Evolutionary conservation across 768 basidiomycete species (phyloP).

Genomic region (Mycena haematopus): DNA sequence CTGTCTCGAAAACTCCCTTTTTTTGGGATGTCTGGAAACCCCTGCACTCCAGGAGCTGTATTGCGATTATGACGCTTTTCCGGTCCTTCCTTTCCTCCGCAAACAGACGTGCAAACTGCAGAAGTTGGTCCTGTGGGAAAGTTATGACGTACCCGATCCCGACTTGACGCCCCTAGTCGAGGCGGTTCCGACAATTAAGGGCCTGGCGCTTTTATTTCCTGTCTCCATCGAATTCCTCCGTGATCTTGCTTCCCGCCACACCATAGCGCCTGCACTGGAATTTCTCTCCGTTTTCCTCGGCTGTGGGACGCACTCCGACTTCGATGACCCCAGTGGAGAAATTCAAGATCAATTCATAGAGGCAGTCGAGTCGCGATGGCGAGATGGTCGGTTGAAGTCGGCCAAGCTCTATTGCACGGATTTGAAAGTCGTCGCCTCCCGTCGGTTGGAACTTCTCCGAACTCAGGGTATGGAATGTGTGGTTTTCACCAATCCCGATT

Average conservation of each 20-base stretch:
- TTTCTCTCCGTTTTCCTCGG: no score
- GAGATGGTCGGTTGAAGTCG: no score
- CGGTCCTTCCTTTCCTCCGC: not conserved
- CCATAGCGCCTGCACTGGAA: not conserved
- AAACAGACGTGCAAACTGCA: not conserved
- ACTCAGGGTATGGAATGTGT: constrained; percentile 4
- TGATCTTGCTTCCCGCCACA: not conserved
- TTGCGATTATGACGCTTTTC: not conserved
- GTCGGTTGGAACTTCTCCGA: not conserved
- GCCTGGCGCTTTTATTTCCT: not conserved
- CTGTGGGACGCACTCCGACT: no score
- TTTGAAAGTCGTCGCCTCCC: not conserved
- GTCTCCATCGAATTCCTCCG: no score
- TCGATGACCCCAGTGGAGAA: not conserved
- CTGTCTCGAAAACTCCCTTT: not conserved
- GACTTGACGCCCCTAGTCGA: not conserved
- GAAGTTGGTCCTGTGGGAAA: not conserved
- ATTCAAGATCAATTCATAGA: no score
- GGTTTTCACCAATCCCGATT: no score
- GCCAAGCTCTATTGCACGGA: no score
- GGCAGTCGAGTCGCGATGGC: no score
- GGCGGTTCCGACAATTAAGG: not conserved
- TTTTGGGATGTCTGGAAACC: constrained; percentile 9
- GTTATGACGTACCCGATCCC: no score
- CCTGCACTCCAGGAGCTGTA: constrained; percentile 11